Base-by-base conservation (phyloP, 2,329 filamentous ascomycete species). In the Aspergillus uvarum region DNA sequence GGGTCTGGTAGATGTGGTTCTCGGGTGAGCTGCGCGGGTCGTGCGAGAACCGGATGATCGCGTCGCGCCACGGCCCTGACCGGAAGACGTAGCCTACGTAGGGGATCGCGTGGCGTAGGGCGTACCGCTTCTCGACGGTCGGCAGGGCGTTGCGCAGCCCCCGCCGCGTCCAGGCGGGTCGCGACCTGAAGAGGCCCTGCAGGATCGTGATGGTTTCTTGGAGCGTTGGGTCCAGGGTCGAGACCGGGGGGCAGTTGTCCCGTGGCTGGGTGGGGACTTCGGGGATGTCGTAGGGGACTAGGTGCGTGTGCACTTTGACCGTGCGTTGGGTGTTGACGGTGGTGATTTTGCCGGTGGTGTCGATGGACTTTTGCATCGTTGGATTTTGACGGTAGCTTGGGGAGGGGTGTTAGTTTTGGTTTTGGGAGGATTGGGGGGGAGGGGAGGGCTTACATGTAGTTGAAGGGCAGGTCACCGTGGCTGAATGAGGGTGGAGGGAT, bases 51-150 rank as follows among this genome's bases (percentile, higher is more conserved):
- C 85, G 87, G 64, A 97, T 86, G 56, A 97, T 87, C 3, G 90
- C 88, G 74, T 98, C 93, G 64, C 92, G 86, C 89, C 92, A 99
- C 0, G 95, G 93, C 0, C 95, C 95, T 22, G 90, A 92, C 60
- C 90, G 89, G 81, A 98, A 97, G 76, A 93, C 91, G 77, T 96
- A 99, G 8, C 90, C 92, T 4, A 91, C 87, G 68, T 95, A 94
- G 63, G 92, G 89, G 55, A 93, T 85, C 51, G 90, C 90, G 70
- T 89, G 85, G 68, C 91, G 89, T 61, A 96, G 78, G 19, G 80
- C 76, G 56, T 81, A 80, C 26, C 82, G 80, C 60, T 81, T 81
- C 52, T 82, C 79, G 63, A 77, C 76, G 35, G 77, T 76, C 5
- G 70, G 68, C 31, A 97, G 81, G 55, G 85, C 83, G 75, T 96